Conservation (phyloP, 2,329 filamentous ascomycete species). For the Scytalidium lignicola region DNA sequence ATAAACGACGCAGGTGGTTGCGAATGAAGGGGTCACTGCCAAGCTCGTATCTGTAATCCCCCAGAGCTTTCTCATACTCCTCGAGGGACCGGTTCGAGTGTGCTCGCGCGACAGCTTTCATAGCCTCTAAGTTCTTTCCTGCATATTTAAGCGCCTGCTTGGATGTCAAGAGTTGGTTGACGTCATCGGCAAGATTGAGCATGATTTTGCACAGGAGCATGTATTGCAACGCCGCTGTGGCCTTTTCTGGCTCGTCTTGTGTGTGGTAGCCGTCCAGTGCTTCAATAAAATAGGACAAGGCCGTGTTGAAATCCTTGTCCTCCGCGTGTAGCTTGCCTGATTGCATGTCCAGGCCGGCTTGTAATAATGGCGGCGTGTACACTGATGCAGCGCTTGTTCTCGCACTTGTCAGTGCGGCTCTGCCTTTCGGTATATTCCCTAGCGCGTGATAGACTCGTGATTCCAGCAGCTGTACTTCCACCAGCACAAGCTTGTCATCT, state of each 20-base stretch:
- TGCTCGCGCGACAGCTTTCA: conserved; percentile 96
- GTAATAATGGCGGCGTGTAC: conserved; percentile 90
- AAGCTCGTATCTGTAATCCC: conserved; percentile 86
- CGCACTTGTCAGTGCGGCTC: conserved; percentile 88
- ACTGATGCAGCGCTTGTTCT: conserved; percentile 94
- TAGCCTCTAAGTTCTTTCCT: conserved; percentile 91
- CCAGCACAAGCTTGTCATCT: conserved; percentile 96
- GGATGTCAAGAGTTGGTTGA: conserved; percentile 87
- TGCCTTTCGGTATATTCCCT: conserved; percentile 92
- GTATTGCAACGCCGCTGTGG: conserved; percentile 97
- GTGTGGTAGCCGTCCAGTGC: conserved; percentile 94
- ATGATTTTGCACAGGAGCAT: conserved; percentile 99
- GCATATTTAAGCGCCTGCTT: conserved; percentile 98
- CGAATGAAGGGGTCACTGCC: conserved; percentile 94
- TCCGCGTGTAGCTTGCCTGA: conserved; percentile 98
- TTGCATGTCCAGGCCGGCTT: conserved; percentile 98
- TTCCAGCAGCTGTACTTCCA: conserved; percentile 96
- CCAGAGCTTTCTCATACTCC: conserved; percentile 91
- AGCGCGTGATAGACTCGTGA: conserved; percentile 96
- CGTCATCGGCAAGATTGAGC: conserved; percentile 94
- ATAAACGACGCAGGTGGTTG: conserved; percentile 89
- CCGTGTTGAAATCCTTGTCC: conserved; percentile 98
- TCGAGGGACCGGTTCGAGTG: conserved; percentile 94
- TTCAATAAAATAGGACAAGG: conserved; percentile 98
- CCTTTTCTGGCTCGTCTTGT: conserved; percentile 80